Evolutionary conservation across 1,139 yeast species (phyloP), one percentile per base, ranked within the genome.

Genomic region (Blastobotrys proliferans): DNA sequence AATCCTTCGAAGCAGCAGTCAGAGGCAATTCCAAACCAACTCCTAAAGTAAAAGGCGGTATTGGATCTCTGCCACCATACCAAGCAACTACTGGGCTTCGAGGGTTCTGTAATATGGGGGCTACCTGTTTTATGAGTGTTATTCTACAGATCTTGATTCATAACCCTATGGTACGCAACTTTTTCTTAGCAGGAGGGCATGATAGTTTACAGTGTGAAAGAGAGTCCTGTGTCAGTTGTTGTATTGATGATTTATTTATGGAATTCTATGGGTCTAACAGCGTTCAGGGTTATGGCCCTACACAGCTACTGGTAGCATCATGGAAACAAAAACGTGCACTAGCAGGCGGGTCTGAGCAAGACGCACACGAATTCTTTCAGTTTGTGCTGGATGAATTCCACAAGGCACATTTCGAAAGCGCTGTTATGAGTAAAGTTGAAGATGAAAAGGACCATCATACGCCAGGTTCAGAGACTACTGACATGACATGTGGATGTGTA

Each of bases 291-390:
- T 83, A 69, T 61, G 95, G 95, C 0, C 80, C 86, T 51, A 79
- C 87, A 1, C 74, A 81, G 41, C 66, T 90, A 37, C 68, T 90
- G 43, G 74, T 77, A 32, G 83, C 95, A 10, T 83, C 95, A 1
- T 87, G 95, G 95, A 79, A 77, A 55, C 80, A 83, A 45, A 84
- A 86, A 56, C 76, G 82, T 53, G 77, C 88, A 20, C 74, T 92
- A 46, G 95, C 97, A 0, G 98, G 98, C 1, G 88, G 88, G 52
- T 84, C 92, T 38, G 97, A 92, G 64, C 98, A 92, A 64, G 98
- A 92, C 62, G 97, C 98, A 0, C 98, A 92, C 64, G 98, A 92
- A 62, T 92, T 90, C 63, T 81, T 95, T 82, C 97, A 92, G 60
- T 88, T 90, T 61, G 60, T 90, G 24, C 70, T 90, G 36, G 85